Conservation (phyloP, 176 grass and related monocot genomes). For the Oryza meridionalis region DNA sequence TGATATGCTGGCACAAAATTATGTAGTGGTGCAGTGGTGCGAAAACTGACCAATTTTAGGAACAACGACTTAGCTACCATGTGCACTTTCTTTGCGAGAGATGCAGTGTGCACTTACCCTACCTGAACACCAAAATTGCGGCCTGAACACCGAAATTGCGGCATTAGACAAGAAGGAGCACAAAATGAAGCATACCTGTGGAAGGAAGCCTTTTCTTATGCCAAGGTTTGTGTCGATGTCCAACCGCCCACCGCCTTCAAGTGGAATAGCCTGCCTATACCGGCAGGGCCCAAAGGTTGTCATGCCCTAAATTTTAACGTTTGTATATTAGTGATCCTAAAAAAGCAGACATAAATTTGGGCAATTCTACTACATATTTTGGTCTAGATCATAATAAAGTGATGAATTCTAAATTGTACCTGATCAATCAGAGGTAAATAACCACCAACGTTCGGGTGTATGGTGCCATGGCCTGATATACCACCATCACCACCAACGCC, state of each 20-base stretch:
- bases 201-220: constrained; percentile 72
- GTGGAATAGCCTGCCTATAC: constrained; percentile 78
- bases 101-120: no score
- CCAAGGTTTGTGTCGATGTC: constrained; percentile 65
- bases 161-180: neutral
- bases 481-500: constrained; percentile 87
- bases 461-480: constrained; percentile 65
- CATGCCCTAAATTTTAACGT: constrained; percentile 57
- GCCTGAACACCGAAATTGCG: neutral
- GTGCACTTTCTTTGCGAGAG: neutral
- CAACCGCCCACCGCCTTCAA: constrained; percentile 66
- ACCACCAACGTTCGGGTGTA: constrained; percentile 72
- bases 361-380: neutral
- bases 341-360: neutral
- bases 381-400: neutral
- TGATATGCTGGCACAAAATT: neutral
- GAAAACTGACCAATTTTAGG: neutral
- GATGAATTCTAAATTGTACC: constrained; percentile 37
- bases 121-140: constrained; percentile 15
- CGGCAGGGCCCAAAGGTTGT: constrained; percentile 64
- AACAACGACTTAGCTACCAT: neutral
- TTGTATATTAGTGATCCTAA: constrained; percentile 10
- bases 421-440: constrained; percentile 81
- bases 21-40: neutral
- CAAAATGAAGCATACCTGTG: constrained; percentile 60